Conservation (phyloP, 257 asterid species). For the Gentiana straminea region DNA sequence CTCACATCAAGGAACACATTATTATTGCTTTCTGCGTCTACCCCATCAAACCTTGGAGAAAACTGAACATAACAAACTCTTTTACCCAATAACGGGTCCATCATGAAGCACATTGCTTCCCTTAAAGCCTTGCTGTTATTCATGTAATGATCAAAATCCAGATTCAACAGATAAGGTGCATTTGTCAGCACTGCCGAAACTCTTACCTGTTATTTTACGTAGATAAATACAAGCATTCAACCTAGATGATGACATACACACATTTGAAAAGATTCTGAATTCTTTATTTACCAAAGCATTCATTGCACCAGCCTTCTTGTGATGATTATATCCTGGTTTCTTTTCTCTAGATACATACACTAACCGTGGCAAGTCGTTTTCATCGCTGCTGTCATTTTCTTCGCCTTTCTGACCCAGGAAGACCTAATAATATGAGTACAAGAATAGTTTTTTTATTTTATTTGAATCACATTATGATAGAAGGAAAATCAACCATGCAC, state of each 20-base stretch:
- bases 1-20: constrained; percentile 17
- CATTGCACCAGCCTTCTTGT: constrained; percentile 39
- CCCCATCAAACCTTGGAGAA: constrained; percentile 21
- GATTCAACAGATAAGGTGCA: constrained; percentile 11
- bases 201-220: constrained; percentile 5
- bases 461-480: neutral
- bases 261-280: neutral
- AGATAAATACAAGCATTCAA: neutral
- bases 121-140: constrained; percentile 13
- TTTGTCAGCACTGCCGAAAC: constrained; percentile 17
- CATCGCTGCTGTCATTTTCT: constrained; percentile 14
- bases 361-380: constrained; percentile 19
- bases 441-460: constrained; percentile 1
- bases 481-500: neutral
- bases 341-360: constrained; percentile 33
- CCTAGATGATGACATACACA: neutral
- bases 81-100: constrained; percentile 17
- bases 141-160: constrained; percentile 21
- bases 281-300: constrained; percentile 23
- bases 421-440: constrained; percentile 8
- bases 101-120: constrained; percentile 23
- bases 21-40: constrained; percentile 10
- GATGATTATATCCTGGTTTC: constrained; percentile 30
- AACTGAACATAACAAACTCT: constrained; percentile 17
- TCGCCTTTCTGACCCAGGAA: constrained; percentile 21